These are phyloP conservation scores for Naganishia randhawae DNA, from an alignment of 768 basidiomycete species.

Conservation along the genomic window DNA sequence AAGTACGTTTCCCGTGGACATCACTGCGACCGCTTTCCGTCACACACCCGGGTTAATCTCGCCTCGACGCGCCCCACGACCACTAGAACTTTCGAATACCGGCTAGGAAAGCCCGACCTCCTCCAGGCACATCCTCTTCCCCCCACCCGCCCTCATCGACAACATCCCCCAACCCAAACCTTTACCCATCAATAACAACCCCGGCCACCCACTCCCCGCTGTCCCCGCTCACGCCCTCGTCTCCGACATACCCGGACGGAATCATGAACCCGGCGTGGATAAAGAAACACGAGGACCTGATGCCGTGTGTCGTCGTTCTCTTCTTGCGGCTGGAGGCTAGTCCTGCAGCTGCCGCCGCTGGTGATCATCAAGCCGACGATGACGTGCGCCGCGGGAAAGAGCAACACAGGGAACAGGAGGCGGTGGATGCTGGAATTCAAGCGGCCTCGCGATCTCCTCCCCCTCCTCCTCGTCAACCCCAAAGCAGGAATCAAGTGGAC, in stretches of 20 bases:
- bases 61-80: no score
- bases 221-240: conserved; percentile 83
- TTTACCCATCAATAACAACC: conserved; percentile 36
- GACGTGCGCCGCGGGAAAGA: background rate
- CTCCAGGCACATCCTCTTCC: conserved; percentile 44
- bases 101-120: conserved; percentile 67
- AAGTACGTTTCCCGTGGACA: conserved; percentile 52
- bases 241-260: conserved; percentile 89
- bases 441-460: no score
- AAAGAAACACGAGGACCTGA: conserved; percentile 83
- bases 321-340: conserved; percentile 65
- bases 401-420: conserved; percentile 13
- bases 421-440: no score
- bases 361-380: background rate
- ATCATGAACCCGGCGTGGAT: conserved; percentile 98
- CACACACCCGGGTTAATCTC: no score
- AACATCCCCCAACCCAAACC: conserved; percentile 54
- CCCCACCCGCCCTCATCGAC: conserved; percentile 19
- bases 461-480: no score
- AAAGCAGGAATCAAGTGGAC: conserved; percentile 61
- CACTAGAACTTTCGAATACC: conserved; percentile 77
- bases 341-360: background rate
- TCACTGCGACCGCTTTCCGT: background rate
- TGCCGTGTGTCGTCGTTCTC: conserved; percentile 89
- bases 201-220: conserved; percentile 68